phyloP scores from a whole-genome alignment of 2,329 filamentous ascomycete genomes.

The Penicillium fuscoglaucum region DNA sequence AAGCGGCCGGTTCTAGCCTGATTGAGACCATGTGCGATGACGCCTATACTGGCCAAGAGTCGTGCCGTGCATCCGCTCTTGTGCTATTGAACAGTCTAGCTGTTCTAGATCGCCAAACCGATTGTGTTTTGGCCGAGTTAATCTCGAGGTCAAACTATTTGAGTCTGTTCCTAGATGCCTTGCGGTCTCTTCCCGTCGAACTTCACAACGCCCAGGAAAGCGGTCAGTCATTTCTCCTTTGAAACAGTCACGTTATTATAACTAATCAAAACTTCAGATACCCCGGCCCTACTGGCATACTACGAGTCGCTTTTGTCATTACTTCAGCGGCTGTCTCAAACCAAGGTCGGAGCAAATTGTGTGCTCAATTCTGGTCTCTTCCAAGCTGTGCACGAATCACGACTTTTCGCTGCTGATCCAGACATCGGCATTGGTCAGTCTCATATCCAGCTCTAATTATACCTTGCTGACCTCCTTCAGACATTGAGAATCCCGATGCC shows the following conservation, averaged over 20 bases:
- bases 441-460: constrained; percentile 3
- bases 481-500: constrained; percentile 67
- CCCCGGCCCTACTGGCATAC: constrained; percentile 57
- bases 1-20: constrained; percentile 76
- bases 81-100: constrained; percentile 80
- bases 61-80: constrained; percentile 80
- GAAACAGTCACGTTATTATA: neutral
- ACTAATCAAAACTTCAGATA: constrained; percentile 44
- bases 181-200: constrained; percentile 75
- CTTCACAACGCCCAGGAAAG: constrained; percentile 59
- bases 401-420: constrained; percentile 86
- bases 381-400: constrained; percentile 73
- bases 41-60: constrained; percentile 78
- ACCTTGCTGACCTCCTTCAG: constrained; percentile 36
- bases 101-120: constrained; percentile 68
- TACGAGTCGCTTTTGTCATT: constrained; percentile 78
- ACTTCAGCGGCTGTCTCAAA: constrained; percentile 80
- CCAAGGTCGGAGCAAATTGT: constrained; percentile 76
- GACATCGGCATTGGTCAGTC: constrained; percentile 74
- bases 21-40: constrained; percentile 90
- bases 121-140: constrained; percentile 73
- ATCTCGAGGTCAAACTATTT: constrained; percentile 88
- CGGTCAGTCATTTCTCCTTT: constrained; percentile 50
- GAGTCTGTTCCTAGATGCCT: constrained; percentile 82
- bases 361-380: constrained; percentile 91